These are phyloP conservation scores for Zea luxurians DNA, from an alignment of 176 grass and related monocot species.

Conservation along the genomic window DNA sequence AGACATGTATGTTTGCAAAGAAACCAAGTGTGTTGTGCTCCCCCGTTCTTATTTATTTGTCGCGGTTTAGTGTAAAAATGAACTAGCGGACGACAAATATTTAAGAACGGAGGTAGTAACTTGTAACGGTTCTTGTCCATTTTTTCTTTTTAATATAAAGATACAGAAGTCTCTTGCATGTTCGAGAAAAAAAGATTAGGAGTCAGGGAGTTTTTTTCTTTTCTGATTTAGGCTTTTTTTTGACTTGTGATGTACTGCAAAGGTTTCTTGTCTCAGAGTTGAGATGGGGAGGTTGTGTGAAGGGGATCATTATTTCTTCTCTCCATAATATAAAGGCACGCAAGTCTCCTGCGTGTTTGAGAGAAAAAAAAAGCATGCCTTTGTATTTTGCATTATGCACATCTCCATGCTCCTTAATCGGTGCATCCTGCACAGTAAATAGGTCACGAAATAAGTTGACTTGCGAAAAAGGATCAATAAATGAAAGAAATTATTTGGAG, in stretches of 20 bases:
- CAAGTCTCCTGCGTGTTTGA: not conserved
- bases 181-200: not conserved
- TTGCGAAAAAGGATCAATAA: conserved; percentile 23
- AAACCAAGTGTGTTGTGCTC: not conserved
- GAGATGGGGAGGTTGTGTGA: not conserved
- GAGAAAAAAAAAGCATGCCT: conserved; percentile 45
- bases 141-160: not conserved
- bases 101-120: no score
- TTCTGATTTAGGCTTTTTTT: not conserved
- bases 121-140: not conserved
- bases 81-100: no score
- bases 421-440: conserved; percentile 71
- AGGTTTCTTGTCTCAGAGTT: not conserved
- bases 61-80: no score
- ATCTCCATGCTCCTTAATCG: conserved; percentile 90
- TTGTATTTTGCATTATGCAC: conserved; percentile 88
- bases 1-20: not conserved
- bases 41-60: no score
- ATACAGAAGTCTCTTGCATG: not conserved
- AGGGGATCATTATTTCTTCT: not conserved
- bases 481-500: conserved; percentile 15
- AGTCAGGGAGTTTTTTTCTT: not conserved
- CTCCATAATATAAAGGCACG: not conserved
- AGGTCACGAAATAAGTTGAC: conserved; percentile 33
- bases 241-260: not conserved